These are phyloP conservation scores for Leishmania amazonensis DNA, from an alignment of 208 protist genomes.

Conservation along the genomic window DNA sequence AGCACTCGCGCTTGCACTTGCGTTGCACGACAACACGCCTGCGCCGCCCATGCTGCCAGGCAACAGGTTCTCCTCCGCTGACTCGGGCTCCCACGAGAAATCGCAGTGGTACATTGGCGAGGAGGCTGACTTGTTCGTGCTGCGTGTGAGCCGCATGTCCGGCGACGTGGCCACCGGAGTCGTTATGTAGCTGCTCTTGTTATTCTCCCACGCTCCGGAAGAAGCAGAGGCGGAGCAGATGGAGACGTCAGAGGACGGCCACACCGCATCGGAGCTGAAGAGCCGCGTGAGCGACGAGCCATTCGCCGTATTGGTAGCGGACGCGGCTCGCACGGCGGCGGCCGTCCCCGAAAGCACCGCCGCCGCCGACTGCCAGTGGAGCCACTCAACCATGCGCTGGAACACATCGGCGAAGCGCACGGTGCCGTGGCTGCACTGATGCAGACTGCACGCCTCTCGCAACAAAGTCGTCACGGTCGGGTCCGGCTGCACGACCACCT, in stretches of 20 bases:
- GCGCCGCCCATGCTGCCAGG: conserved; percentile 31
- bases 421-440: conserved; percentile 30
- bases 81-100: conserved; percentile 10
- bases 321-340: background rate
- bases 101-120: background rate
- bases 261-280: conserved; percentile 12
- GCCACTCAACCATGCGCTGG: conserved; percentile 44
- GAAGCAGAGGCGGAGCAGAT: background rate
- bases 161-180: conserved; percentile 16
- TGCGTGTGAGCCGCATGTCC: conserved; percentile 1
- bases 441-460: conserved; percentile 44
- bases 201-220: background rate
- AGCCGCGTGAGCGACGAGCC: conserved; percentile 2
- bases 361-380: conserved; percentile 40
- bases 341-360: conserved; percentile 15
- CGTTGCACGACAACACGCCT: conserved; percentile 11
- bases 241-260: conserved; percentile 13
- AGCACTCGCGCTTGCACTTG: background rate
- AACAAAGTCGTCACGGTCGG: conserved; percentile 47
- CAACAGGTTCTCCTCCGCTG: conserved; percentile 34
- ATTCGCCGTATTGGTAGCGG: background rate
- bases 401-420: conserved; percentile 48
- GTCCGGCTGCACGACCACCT: conserved; percentile 44
- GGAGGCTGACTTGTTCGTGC: background rate
- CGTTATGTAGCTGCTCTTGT: conserved; percentile 1